A percentile compares a stretch with the other conserved stretches of the same genome.
These are phyloP conservation scores for Piromyces sp. DNA, from an alignment of 192 early-diverging fungal genomes.

Conservation along the genomic window DNA sequence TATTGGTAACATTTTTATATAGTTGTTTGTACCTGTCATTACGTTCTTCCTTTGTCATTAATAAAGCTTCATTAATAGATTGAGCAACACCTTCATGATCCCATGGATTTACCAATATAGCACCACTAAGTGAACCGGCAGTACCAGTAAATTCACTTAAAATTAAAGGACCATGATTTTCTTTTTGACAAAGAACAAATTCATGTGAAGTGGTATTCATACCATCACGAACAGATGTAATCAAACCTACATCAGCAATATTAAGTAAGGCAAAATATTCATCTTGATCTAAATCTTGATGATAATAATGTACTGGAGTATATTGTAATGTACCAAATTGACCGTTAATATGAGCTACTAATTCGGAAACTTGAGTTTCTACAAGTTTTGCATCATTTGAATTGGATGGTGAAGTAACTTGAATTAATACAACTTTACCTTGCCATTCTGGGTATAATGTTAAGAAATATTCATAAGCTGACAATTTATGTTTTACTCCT, in stretches of 20 bases:
- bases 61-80: slow-evolving; percentile 77
- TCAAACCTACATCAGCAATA: slow-evolving; percentile 83
- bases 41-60: slow-evolving; percentile 58
- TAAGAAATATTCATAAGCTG: slow-evolving; percentile 84
- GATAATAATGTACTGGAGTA: slow-evolving; percentile 81
- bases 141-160: slow-evolving; percentile 95
- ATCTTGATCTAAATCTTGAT: slow-evolving; percentile 79
- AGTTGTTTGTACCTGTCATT: slow-evolving; percentile 31
- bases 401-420: slow-evolving; percentile 79
- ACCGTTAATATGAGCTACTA: slow-evolving; percentile 86
- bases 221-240: slow-evolving; percentile 83
- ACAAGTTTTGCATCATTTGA: slow-evolving; percentile 38
- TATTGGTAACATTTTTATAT: slow-evolving; percentile 54
- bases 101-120: slow-evolving; percentile 91
- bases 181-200: slow-evolving; percentile 33
- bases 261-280: slow-evolving; percentile 87
- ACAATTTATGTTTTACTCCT: slow-evolving; percentile 86
- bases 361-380: slow-evolving; percentile 74
- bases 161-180: slow-evolving; percentile 71
- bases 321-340: slow-evolving; percentile 88
- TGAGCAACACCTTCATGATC: slow-evolving; percentile 72
- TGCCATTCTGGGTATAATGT: slow-evolving; percentile 79
- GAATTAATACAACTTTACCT: slow-evolving; percentile 79
- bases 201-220: slow-evolving; percentile 88
- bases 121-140: slow-evolving; percentile 71